These are phyloP conservation scores for Aspergillus puulaauensis DNA, from an alignment of 2,329 filamentous ascomycete genomes.

Conservation along the genomic window DNA sequence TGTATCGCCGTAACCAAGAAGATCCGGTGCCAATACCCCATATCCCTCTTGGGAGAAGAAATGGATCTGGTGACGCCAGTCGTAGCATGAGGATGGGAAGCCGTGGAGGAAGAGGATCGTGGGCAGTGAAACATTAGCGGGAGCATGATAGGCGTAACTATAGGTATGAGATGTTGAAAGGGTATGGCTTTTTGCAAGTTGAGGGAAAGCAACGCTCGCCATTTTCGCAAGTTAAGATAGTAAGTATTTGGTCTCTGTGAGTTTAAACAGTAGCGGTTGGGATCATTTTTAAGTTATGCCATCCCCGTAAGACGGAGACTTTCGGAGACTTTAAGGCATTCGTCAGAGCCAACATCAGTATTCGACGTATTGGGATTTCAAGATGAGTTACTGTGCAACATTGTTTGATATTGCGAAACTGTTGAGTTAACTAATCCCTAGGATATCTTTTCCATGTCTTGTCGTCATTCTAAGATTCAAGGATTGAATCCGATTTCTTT, in stretches of 20 bases:
- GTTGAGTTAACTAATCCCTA: neutral
- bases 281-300: neutral
- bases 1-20: slow-evolving; percentile 41
- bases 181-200: slow-evolving; percentile 13
- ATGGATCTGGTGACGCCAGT: slow-evolving; percentile 44
- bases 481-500: neutral
- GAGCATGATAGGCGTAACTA: slow-evolving; percentile 30
- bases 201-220: slow-evolving; percentile 21
- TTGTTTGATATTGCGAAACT: neutral
- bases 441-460: neutral
- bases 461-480: neutral
- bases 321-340: slow-evolving; percentile 4
- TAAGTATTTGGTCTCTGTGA: neutral
- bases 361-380: neutral
- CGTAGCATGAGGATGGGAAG: slow-evolving; percentile 47
- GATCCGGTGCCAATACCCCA: slow-evolving; percentile 46
- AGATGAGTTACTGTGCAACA: neutral
- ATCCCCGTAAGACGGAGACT: slow-evolving; percentile 6
- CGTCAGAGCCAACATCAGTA: neutral
- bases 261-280: neutral
- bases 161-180: slow-evolving; percentile 22
- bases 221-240: neutral
- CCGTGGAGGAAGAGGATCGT: slow-evolving; percentile 52
- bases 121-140: slow-evolving; percentile 13
- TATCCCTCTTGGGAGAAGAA: slow-evolving; percentile 39